phyloP scores from a whole-genome alignment of 75 land plant genomes.

The Pinus taeda region DNA sequence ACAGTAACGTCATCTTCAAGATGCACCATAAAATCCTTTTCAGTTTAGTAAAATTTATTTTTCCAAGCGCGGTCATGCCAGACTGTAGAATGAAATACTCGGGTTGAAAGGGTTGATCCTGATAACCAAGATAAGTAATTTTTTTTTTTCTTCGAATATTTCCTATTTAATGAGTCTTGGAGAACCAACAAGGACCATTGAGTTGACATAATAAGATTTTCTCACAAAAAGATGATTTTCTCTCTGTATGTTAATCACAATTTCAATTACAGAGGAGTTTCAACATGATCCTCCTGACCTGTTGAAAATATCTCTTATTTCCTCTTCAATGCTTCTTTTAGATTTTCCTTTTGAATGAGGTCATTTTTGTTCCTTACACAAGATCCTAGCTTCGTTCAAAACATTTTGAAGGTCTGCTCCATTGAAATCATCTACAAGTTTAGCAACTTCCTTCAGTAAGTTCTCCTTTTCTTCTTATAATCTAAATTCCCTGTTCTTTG shows the following conservation, averaged over 20 bases:
- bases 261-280: slow-evolving; percentile 65
- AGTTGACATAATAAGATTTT: slow-evolving; percentile 68
- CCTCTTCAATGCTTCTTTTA: slow-evolving; percentile 77
- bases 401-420: slow-evolving; percentile 97
- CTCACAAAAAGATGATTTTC: no score
- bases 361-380: slow-evolving; percentile 80
- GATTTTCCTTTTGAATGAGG: slow-evolving; percentile 73
- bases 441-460: no score
- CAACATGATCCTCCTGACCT: slow-evolving; percentile 82
- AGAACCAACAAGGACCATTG: slow-evolving; percentile 91
- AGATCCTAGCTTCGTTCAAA: slow-evolving; percentile 98
- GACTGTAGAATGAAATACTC: slow-evolving; percentile 80
- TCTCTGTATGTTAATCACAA: slow-evolving; percentile 87
- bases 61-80: slow-evolving; percentile 96
- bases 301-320: slow-evolving; percentile 94
- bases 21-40: slow-evolving; percentile 72
- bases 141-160: slow-evolving; percentile 86
- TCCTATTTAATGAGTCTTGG: slow-evolving; percentile 92
- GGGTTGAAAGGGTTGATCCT: slow-evolving; percentile 70
- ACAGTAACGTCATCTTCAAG: no score
- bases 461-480: no score
- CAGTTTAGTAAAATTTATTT: slow-evolving; percentile 66
- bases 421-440: slow-evolving; percentile 67
- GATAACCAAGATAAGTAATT: slow-evolving; percentile 94
- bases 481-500: no score